Evolutionary conservation across 768 basidiomycete species (phyloP).

Genomic region (Dacryopinax spathularia): DNA sequence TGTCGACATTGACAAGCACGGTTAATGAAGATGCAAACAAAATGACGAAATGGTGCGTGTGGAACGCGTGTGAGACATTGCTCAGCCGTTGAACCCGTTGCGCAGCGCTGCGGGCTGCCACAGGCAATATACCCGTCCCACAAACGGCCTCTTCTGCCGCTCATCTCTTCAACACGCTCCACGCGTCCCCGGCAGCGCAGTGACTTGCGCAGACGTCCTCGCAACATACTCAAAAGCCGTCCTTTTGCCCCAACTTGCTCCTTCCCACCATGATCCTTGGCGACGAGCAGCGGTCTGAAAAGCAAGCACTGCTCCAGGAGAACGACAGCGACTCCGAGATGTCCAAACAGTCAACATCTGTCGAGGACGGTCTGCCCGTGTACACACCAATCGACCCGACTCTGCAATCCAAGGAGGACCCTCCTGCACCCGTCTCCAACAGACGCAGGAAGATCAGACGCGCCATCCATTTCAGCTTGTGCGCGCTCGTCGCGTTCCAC

Average conservation of each 20-base stretch:
- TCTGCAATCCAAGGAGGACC: not conserved
- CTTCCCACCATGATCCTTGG: not conserved
- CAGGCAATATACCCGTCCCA: not conserved
- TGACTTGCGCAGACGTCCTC: not conserved
- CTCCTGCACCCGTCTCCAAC: not conserved
- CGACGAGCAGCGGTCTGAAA: not conserved
- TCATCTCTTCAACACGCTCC: not conserved
- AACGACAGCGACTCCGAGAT: not conserved
- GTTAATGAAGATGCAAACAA: not conserved
- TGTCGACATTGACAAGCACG: no score
- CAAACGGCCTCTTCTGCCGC: not conserved
- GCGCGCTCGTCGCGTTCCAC: not conserved
- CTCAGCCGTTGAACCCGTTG: not conserved
- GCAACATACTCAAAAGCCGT: not conserved
- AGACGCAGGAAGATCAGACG: not conserved
- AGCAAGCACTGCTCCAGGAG: not conserved
- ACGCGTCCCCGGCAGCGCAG: not conserved
- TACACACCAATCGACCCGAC: not conserved
- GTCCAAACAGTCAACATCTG: not conserved
- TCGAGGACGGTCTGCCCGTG: not conserved
- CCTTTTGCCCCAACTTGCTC: not conserved
- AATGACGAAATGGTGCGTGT: not conserved
- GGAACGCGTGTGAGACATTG: not conserved
- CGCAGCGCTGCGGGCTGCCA: not conserved
- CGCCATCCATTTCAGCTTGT: not conserved